Evolutionary conservation across 257 asterid genomes (phyloP), one percentile per base, ranked within the genome.

Genomic region (Anisodus tanguticus): DNA sequence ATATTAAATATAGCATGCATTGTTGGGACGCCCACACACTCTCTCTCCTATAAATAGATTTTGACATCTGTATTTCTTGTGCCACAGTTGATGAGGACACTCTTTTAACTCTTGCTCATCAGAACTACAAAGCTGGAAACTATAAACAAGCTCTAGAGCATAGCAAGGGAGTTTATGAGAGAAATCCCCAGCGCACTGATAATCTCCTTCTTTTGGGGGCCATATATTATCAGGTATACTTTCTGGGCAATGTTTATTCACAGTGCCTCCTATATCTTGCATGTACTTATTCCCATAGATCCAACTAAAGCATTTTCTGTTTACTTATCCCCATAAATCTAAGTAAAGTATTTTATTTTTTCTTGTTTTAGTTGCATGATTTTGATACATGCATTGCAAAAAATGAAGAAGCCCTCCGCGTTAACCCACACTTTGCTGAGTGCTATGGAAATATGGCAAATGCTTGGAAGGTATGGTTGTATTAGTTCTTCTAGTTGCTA

Each of bases 371-470:
- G 99, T 87, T 97, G 92, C 97, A 93, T 57, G 98, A 97, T 85
- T 95, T 92, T 80, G 98, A 97, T 62, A 88, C 79, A 80, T 97
- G 99, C 91, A 92, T 97, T 19, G 93, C 97, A 13, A 97, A 93
- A 91, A 97, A 97, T 87, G 98, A 97, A 88, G 99, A 97, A 89
- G 98, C 99, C 82, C 94, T 97, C 71, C 91, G 91, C 39, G 87
- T 97, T 80, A 93, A 97, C 83, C 98, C 99, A 15, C 95, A 90
- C 79, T 95, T 97, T 92, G 98, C 99, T 51, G 99, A 97, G 91
- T 95, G 99, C 88, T 97, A 95, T 89, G 99, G 99, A 67, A 97
- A 97, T 86, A 97, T 97, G 99, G 99, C 98, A 49, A 97, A 97
- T 90, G 99, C 99, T 86, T 97, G 92, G 94, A 97, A 97, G 98